Evolutionary conservation across 805 yeast species (phyloP).

Genomic region (Metschnikowia continentalis): DNA sequence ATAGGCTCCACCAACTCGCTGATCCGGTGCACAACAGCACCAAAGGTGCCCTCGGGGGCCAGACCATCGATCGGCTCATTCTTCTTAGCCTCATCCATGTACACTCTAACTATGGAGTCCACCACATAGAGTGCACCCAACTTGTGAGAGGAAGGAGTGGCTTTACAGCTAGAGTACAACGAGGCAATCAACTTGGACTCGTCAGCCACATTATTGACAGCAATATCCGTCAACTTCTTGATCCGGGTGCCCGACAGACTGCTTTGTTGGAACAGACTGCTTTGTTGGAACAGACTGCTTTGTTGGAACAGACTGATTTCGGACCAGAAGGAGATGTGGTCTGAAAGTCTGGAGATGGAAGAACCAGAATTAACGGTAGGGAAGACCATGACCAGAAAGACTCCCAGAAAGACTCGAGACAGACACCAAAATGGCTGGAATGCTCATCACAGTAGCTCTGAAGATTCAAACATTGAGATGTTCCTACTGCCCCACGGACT

Average conservation of each 20-base stretch:
- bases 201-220: conserved; percentile 59
- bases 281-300: no score
- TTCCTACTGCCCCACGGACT: no score
- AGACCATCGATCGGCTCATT: conserved; percentile 43
- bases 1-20: conserved; percentile 61
- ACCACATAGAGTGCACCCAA: conserved; percentile 87
- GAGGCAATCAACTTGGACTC: conserved; percentile 56
- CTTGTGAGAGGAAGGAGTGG: conserved; percentile 75
- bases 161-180: conserved; percentile 63
- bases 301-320: no score
- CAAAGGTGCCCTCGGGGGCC: conserved; percentile 68
- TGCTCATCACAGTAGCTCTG: no score
- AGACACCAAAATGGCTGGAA: no score
- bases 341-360: no score
- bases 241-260: conserved; percentile 90
- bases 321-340: no score
- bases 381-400: no score
- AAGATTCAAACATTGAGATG: no score
- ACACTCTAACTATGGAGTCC: conserved; percentile 87
- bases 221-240: conserved; percentile 74
- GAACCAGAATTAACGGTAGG: no score
- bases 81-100: conserved; percentile 66
- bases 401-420: no score
- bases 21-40: conserved; percentile 65
- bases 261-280: no score